Percentiles rank a stretch among this genome's conserved stretches.
Conservation (phyloP, 2,329 filamentous ascomycete genomes). For the Rhinocladiella mackenziei region DNA sequence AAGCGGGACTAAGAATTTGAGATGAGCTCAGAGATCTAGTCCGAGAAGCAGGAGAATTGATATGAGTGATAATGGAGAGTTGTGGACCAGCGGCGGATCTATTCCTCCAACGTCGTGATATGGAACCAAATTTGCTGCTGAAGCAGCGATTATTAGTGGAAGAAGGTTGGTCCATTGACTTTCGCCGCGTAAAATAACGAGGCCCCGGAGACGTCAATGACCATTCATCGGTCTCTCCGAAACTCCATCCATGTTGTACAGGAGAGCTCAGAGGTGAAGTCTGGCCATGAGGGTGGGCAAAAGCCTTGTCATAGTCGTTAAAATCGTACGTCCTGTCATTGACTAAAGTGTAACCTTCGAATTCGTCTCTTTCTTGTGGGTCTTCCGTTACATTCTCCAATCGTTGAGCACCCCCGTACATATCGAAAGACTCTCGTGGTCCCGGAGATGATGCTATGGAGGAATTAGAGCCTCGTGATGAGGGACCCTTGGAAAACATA, state of each 20-base stretch:
- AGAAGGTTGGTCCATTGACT: constrained; percentile 58
- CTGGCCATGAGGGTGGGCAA: constrained; percentile 13
- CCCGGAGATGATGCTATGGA: constrained; percentile 62
- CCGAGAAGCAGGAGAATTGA: constrained; percentile 44
- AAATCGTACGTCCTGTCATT: constrained; percentile 27
- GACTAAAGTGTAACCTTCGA: constrained; percentile 24
- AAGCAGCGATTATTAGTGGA: constrained; percentile 62
- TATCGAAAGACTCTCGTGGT: constrained; percentile 48
- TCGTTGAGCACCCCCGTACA: constrained; percentile 54
- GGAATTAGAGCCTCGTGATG: constrained; percentile 26
- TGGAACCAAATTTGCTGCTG: constrained; percentile 56
- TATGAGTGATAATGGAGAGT: constrained; percentile 62
- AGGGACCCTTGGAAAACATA: constrained; percentile 27
- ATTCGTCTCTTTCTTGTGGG: constrained; percentile 31
- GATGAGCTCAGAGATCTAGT: constrained; percentile 42
- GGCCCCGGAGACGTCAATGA: constrained; percentile 7
- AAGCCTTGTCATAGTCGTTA: constrained; percentile 36
- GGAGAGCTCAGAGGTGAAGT: constrained; percentile 17
- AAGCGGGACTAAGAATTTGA: constrained; percentile 36
- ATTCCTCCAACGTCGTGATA: constrained; percentile 54
- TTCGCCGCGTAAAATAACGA: constrained; percentile 54
- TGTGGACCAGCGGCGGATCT: constrained; percentile 46
- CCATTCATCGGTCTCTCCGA: constrained; percentile 21
- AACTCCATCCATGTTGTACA: constrained; percentile 21
- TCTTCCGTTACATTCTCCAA: constrained; percentile 85